Conservation (phyloP, 257 asterid genomes). For the Solanum clarkiae region DNA sequence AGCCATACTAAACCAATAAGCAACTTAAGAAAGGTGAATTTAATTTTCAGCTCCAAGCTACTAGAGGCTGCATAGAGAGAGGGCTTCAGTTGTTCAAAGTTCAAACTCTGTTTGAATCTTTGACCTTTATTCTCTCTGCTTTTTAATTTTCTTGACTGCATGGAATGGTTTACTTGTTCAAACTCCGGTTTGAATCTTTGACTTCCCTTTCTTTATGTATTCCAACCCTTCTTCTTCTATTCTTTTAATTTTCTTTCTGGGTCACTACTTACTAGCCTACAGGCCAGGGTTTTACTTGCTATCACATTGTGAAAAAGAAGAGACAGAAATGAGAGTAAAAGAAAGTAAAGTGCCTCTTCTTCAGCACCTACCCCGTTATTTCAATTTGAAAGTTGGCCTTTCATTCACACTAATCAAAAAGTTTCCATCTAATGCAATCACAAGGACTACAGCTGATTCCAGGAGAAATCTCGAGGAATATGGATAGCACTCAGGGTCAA, state of each 20-base stretch:
- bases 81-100: neutral
- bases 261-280: neutral
- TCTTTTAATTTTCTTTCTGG: neutral
- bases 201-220: neutral
- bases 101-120: neutral
- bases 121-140: neutral
- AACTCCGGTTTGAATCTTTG: neutral
- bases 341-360: neutral
- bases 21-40: neutral
- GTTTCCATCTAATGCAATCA: neutral
- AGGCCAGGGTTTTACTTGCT: neutral
- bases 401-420: neutral
- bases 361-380: neutral
- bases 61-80: neutral
- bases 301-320: neutral
- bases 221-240: neutral
- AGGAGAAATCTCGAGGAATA: no score
- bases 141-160: neutral
- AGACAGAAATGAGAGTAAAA: neutral
- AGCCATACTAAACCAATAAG: neutral
- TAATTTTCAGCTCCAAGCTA: neutral
- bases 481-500: no score
- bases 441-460: no score
- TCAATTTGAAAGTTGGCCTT: neutral
- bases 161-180: neutral